Evolutionary conservation across 768 basidiomycete genomes (phyloP), one percentile per base, ranked within the genome.

Genomic region (Mycena sanguinolenta): DNA sequence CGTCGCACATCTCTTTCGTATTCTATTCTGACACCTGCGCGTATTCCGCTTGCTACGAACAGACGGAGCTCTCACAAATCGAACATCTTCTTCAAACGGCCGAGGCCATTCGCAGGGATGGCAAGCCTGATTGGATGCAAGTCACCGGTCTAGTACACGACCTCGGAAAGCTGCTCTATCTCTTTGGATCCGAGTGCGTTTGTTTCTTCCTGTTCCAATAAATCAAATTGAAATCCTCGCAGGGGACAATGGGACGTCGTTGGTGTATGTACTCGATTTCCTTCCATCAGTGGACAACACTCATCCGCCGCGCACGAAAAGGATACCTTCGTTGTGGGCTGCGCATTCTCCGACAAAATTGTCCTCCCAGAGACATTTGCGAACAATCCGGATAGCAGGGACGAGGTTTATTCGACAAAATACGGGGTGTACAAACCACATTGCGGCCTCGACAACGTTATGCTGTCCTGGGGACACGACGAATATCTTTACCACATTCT

Each of bases 81-180:
- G 94, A 96, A 74, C 96, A 97, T 77, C 86, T 97, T 4, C 86
- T 97, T 1, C 96, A 97, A 77, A 96, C 95, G 0, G 95, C 95
- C n/a, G 95, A 96, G 75, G 94, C 95, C 14, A 95, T 96, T 72
- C 87, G 95, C 53, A 84, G 88, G 27, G 95, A 95, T 71, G 94
- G 93, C 0, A 94, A 94, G 77, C 95, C 94, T 0, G 94, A 96
- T 71, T 95, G 94, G 94, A 95, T 95, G 94, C 94, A 95, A 83
- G 87, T 86, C 21, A 54, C 88, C 19, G 91, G 90, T 13, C 84
- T 91, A 25, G 83, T 91, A 23, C 91, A 92, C 72, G 91, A 92
- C 76, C 85, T 63, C 54, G 96, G 96, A 63, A 97, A 97, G 79
- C 86, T 97, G 6, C 81, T 97, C 17, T 89, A 91, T 78, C 86